Evolutionary conservation across 176 grass and related monocot species (phyloP), one percentile per base, ranked within the genome.

Genomic region (Avena insularis): DNA sequence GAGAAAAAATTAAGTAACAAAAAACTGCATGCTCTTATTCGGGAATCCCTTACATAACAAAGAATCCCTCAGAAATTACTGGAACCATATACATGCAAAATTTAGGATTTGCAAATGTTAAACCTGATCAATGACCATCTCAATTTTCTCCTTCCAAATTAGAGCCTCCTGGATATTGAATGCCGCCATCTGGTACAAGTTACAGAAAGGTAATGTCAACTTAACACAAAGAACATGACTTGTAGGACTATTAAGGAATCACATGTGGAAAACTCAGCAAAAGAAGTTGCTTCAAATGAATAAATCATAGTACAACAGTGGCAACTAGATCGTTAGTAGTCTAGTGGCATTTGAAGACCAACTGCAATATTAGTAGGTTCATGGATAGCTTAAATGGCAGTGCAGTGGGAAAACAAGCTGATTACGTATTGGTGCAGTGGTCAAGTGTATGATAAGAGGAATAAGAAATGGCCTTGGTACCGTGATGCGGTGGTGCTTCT

Each of bases 71-170:
- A 21, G 50, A 25, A 14, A n/a, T 27, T 45, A 29, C 8, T 25
- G 3, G 19, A 56, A 61, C 19, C 31, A 77, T 43, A 59, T 68
- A 31, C 55, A 66, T 1, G 47, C 16, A 14, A 47, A 61, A 20
- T 54, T 77, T 47, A 69, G 56, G 64, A 67, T 65, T 19, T 84
- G 35, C 36, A 45, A n/a, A 69, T 75, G 72, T 27, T 65, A 16
- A 90, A 95, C 96, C 93, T 98, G 91, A 91, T 98, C 96, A 78
- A 98, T 98, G 67, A 93, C 93, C 84, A 82, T 90, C 77, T 98
- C 96, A 76, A 98, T 98, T 90, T 98, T 98, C 79, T 98, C 93
- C 85, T 96, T 98, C 96, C 96, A 98, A 46, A 94, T 88, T 31
- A 96, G 87, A 85, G 96, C 90, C 85, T 98, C 96, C 76, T 94